Evolutionary conservation across 805 yeast genomes (phyloP).

Genomic region (Barnettozyma californica): DNA sequence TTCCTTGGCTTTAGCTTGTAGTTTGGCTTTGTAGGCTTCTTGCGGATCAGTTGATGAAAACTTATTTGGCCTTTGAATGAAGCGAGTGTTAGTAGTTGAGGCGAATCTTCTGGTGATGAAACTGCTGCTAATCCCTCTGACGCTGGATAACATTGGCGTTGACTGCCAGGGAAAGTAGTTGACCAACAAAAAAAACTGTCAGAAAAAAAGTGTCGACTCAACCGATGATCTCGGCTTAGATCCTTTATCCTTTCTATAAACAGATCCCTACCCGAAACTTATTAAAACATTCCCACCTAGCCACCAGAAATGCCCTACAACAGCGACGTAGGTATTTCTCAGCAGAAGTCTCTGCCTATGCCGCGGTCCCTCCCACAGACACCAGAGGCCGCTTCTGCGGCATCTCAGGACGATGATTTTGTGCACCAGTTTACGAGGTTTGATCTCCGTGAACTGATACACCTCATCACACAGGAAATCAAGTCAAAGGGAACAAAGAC

Average conservation of each 20-base stretch:
- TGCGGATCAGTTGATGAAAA: conserved; percentile 12
- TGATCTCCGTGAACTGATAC: conserved; percentile 62
- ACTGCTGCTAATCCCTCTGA: neutral
- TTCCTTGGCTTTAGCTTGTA: conserved; percentile 33
- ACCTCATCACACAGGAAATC: conserved; percentile 64
- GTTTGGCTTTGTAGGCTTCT: conserved; percentile 30
- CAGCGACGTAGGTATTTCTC: neutral
- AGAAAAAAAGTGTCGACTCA: neutral
- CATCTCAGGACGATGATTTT: conserved; percentile 15
- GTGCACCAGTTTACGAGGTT: conserved; percentile 53
- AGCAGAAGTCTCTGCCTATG: conserved; percentile 7
- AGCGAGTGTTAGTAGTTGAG: conserved; percentile 5
- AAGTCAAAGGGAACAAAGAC: conserved; percentile 66
- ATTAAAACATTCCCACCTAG: neutral
- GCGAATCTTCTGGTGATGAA: conserved; percentile 6
- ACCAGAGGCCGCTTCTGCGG: neutral
- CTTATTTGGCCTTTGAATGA: neutral
- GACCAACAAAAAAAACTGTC: neutral
- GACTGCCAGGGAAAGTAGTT: neutral
- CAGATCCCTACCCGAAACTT: neutral
- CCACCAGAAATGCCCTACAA: neutral
- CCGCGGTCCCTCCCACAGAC: conserved; percentile 2
- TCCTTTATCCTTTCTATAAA: neutral
- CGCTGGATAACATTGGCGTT: neutral
- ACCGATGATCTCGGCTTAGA: neutral